phyloP scores from a whole-genome alignment of 345 rosid species.

The Salix arbutifolia region DNA sequence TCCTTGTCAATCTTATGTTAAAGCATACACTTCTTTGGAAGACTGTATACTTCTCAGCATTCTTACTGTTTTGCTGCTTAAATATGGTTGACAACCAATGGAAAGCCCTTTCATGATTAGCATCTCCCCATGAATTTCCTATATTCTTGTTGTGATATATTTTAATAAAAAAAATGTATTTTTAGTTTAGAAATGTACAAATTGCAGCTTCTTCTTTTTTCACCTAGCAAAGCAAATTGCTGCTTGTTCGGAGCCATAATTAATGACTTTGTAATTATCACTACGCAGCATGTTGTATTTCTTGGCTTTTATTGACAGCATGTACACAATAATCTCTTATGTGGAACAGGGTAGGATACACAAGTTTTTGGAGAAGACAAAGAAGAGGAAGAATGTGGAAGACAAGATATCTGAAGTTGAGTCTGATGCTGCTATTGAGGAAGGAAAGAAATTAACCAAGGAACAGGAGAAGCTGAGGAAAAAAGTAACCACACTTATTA shows the following conservation, averaged over 20 bases:
- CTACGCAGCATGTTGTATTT: not conserved
- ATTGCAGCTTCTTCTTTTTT: not conserved
- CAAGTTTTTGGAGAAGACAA: conserved; percentile 65
- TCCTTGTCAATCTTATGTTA: not conserved
- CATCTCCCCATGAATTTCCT: not conserved
- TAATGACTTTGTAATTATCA: not conserved
- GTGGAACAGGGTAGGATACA: conserved; percentile 64
- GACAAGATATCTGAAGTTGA: conserved; percentile 23
- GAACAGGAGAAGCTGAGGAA: conserved; percentile 57
- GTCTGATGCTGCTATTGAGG: conserved; percentile 31
- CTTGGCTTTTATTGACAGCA: conserved; percentile 10
- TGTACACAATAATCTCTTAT: conserved; percentile 5
- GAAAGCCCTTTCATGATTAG: not conserved
- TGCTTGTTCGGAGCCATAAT: not conserved
- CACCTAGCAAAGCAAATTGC: not conserved
- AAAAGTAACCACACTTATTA: conserved; percentile 51
- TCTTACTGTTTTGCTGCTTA: not conserved
- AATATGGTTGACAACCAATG: not conserved
- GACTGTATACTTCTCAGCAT: not conserved
- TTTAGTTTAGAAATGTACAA: not conserved
- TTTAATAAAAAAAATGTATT: not conserved
- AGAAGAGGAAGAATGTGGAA: conserved; percentile 43
- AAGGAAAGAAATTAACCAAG: conserved; percentile 32
- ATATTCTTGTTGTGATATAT: not conserved
- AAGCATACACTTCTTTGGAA: not conserved